These are phyloP conservation scores for Trichoderma sp. DNA, from an alignment of 2,329 filamentous ascomycete genomes.

Conservation along the genomic window DNA sequence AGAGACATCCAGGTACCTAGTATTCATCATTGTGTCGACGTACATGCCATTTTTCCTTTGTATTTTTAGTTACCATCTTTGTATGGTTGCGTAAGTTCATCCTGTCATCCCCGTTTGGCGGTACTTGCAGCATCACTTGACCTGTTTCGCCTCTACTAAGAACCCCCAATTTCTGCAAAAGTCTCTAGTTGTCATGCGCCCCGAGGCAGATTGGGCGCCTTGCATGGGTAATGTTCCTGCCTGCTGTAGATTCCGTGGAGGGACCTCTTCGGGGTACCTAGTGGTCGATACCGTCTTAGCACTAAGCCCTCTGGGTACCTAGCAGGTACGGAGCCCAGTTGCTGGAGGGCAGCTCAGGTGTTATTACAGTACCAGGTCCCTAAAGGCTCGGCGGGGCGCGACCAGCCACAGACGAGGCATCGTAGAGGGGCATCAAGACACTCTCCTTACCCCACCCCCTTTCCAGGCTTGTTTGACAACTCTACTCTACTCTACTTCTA, in stretches of 20 bases:
- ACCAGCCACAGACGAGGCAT: slow-evolving; percentile 6
- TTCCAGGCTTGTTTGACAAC: slow-evolving; percentile 27
- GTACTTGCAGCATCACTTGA: slow-evolving; percentile 3
- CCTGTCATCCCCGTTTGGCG: not conserved
- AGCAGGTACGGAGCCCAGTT: not conserved
- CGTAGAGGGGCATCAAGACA: slow-evolving; percentile 36
- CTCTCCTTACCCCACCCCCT: slow-evolving; percentile 33
- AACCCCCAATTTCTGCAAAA: not conserved
- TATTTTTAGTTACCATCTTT: not conserved
- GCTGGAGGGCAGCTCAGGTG: not conserved
- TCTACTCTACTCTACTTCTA: not conserved
- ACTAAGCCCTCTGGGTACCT: not conserved
- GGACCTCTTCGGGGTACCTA: not conserved
- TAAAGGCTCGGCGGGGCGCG: slow-evolving; percentile 14
- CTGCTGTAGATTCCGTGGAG: not conserved
- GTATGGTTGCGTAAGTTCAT: not conserved
- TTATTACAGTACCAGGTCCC: slow-evolving; percentile 12
- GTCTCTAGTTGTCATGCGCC: not conserved
- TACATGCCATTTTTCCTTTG: not conserved
- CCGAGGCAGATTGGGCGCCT: not conserved
- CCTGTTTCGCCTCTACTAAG: not conserved
- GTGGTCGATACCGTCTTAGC: not conserved
- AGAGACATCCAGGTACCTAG: not conserved
- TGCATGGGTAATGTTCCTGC: not conserved
- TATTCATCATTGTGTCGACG: not conserved